Evolutionary conservation across 768 basidiomycete genomes (phyloP), one percentile per base, ranked within the genome.

Genomic region (Trametes villosa): DNA sequence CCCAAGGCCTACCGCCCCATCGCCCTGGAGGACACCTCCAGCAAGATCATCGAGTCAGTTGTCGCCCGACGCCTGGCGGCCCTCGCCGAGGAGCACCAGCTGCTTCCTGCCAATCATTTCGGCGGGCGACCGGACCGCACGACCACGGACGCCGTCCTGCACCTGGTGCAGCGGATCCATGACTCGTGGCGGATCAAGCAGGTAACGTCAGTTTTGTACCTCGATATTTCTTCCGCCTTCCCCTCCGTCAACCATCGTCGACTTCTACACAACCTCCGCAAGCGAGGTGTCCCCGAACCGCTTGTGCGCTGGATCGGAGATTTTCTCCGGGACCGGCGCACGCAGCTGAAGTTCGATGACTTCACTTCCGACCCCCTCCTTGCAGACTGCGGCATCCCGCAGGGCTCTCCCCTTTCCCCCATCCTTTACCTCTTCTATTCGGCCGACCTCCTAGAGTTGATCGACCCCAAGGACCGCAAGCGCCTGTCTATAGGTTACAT

Each of bases 1-100:
- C 54, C 77, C 0, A 75, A 74, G 29, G 72, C 77, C 0, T 77
- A 78, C 38, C 52, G 72, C 0, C 80, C 77, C 0, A 78, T 82
- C 4, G 72, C 71, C 0, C 73, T 81, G 0, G 65, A 77, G 6
- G 57, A 73, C 33, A 54, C 24, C 17, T 34, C 67, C 9, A 67
- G 42, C n/a, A 59, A 70, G 57, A 42, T 71, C 8, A 47, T 68
- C 12, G 63, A 64, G 29, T 34, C 67, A 20, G 62, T 65, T 24
- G 54, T 68, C 11, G 50, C 59, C 27, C 61, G 47, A 27, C 52
- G 18, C 15, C 26, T 63, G 3, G 42, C 33, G 1, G 30, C 49
- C 18, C 9, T 50, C 15, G 31, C 40, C 4, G 60, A 66, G 40
- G 7, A 15, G 12, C 45, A 57, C 22, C 2, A 48, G 1, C 59